Evolutionary conservation across 371 early-diverging fungal genomes (phyloP).

Genomic region (Mucor mucedo): DNA sequence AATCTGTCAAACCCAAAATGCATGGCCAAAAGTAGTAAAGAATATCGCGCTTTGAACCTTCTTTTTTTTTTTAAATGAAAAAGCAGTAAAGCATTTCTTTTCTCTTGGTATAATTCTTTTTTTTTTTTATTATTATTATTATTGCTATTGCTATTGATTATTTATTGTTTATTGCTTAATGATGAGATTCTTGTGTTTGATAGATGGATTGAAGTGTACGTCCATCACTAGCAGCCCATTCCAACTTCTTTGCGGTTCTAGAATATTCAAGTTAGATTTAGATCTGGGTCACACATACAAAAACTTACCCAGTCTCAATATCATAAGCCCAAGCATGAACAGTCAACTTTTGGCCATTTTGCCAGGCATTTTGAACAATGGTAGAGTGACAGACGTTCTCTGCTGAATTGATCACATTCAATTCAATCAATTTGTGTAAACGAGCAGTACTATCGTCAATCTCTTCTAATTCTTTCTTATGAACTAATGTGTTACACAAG

Average conservation of each 20-base stretch:
- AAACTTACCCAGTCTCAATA: constrained; percentile 45
- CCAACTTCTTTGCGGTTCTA: constrained; percentile 34
- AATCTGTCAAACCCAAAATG: no score
- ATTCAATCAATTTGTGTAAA: constrained; percentile 65
- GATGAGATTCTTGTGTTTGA: constrained; percentile 13
- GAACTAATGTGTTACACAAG: constrained; percentile 14
- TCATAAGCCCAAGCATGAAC: constrained; percentile 90
- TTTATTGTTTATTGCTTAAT: background rate
- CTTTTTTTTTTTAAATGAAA: background rate
- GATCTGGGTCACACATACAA: background rate
- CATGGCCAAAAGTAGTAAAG: no score
- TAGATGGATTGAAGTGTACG: constrained; percentile 17
- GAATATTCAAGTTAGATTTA: no score
- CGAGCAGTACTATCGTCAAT: constrained; percentile 49
- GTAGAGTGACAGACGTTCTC: constrained; percentile 74
- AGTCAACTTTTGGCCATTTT: constrained; percentile 71
- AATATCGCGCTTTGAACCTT: background rate
- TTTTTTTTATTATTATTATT: background rate
- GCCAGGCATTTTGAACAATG: constrained; percentile 87
- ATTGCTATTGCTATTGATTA: constrained; percentile 2
- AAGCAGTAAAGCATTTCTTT: background rate
- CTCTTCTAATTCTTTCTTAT: constrained; percentile 55
- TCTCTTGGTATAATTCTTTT: background rate
- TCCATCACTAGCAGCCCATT: constrained; percentile 20
- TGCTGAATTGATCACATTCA: constrained; percentile 81